These are phyloP conservation scores for Glarea lozoyensis DNA, from an alignment of 495 filamentous ascomycete species.

Conservation along the genomic window DNA sequence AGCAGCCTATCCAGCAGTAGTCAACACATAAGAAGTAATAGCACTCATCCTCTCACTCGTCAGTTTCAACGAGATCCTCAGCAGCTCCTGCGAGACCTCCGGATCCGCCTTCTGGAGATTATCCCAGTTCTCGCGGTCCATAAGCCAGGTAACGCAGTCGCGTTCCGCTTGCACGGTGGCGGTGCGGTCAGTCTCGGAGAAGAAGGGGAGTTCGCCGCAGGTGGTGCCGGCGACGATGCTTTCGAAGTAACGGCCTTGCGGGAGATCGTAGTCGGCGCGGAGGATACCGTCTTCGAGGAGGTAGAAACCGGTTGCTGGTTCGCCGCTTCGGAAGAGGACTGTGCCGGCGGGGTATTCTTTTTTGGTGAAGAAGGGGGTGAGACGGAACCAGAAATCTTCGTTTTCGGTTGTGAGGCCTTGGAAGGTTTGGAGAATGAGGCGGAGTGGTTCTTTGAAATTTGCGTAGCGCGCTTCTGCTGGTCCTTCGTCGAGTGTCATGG, in stretches of 20 bases:
- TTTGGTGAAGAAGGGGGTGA: conserved; percentile 60
- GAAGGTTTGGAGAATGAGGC: conserved; percentile 88
- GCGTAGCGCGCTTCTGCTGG: conserved; percentile 53
- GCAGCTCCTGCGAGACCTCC: conserved; percentile 72
- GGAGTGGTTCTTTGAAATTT: conserved; percentile 78
- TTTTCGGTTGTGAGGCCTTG: conserved; percentile 71
- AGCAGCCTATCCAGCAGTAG: conserved; percentile 16
- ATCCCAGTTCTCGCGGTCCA: conserved; percentile 62
- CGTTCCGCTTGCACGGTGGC: conserved; percentile 78
- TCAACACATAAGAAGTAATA: conserved; percentile 61
- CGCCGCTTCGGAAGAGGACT: conserved; percentile 67
- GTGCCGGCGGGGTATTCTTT: conserved; percentile 56
- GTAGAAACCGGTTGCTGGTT: conserved; percentile 70
- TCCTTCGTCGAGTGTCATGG: conserved; percentile 49
- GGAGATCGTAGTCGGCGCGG: conserved; percentile 77
- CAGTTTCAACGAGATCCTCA: conserved; percentile 77
- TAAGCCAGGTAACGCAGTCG: conserved; percentile 72
- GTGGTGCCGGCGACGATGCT: conserved; percentile 91
- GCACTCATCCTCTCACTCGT: conserved; percentile 85
- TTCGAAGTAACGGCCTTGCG: conserved; percentile 82
- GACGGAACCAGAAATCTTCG: conserved; percentile 91
- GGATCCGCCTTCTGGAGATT: conserved; percentile 57
- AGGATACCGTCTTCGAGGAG: conserved; percentile 86
- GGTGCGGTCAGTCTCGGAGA: conserved; percentile 77
- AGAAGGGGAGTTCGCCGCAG: conserved; percentile 94